phyloP scores from a whole-genome alignment of 257 asterid species.

The Solanum appendiculatum region DNA sequence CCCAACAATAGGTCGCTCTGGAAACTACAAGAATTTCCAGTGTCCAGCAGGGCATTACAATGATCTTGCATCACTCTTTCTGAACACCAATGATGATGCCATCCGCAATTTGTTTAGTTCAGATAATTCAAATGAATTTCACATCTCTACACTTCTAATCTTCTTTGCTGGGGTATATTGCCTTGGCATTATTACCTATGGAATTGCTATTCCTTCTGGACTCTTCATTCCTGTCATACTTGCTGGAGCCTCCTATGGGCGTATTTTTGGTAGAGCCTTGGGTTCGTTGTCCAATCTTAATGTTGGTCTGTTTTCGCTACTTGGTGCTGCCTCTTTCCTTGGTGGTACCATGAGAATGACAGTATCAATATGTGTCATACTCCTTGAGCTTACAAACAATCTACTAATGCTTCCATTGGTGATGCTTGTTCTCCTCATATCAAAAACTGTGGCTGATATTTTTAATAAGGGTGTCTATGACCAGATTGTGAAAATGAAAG shows the following conservation, averaged over 20 bases:
- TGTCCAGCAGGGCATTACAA: slow-evolving; percentile 73
- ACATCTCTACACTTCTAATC: slow-evolving; percentile 42
- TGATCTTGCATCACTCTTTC: slow-evolving; percentile 87
- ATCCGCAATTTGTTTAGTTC: slow-evolving; percentile 76
- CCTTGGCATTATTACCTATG: slow-evolving; percentile 82
- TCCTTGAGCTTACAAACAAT: slow-evolving; percentile 78
- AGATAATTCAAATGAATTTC: slow-evolving; percentile 38
- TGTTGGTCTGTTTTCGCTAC: slow-evolving; percentile 69
- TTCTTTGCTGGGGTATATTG: slow-evolving; percentile 52
- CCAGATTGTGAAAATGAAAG: slow-evolving; percentile 91
- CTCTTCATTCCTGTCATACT: slow-evolving; percentile 97
- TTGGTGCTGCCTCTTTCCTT: slow-evolving; percentile 96
- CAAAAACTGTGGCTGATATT: slow-evolving; percentile 85
- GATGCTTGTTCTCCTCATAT: slow-evolving; percentile 91
- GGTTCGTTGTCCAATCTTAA: slow-evolving; percentile 60
- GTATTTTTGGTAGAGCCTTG: slow-evolving; percentile 58
- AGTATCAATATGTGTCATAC: slow-evolving; percentile 85
- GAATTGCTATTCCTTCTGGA: slow-evolving; percentile 95
- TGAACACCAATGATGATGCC: slow-evolving; percentile 90
- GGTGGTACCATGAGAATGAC: slow-evolving; percentile 99
- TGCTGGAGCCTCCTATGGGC: slow-evolving; percentile 96
- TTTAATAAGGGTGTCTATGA: slow-evolving; percentile 88
- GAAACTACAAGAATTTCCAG: slow-evolving; percentile 78
- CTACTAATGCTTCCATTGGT: slow-evolving; percentile 82
- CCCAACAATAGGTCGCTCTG: slow-evolving; percentile 69